Evolutionary conservation across 306 rosid species (phyloP).

Genomic region (Castanea mollissima): DNA sequence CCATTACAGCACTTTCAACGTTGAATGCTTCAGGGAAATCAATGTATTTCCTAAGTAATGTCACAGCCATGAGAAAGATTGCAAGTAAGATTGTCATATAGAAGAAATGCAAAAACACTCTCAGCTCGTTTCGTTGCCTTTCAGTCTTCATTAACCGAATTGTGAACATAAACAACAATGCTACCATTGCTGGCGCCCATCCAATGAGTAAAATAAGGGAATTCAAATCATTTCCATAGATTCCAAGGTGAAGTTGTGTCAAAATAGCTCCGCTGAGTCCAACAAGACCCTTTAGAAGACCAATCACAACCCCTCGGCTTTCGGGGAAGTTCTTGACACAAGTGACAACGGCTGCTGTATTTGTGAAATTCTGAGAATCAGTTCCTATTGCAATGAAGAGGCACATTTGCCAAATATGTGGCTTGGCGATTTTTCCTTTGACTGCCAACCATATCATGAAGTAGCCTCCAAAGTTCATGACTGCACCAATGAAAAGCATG

Average conservation of each 20-base stretch:
- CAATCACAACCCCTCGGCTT: constrained; percentile 47
- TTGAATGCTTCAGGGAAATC: constrained; percentile 23
- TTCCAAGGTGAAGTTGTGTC: constrained; percentile 40
- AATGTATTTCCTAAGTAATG: constrained; percentile 12
- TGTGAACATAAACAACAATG: constrained; percentile 34
- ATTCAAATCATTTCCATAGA: constrained; percentile 37
- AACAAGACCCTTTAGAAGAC: constrained; percentile 49
- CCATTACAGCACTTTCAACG: constrained; percentile 21
- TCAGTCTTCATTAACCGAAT: constrained; percentile 24
- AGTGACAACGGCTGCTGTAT: constrained; percentile 40
- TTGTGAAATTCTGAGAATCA: constrained; percentile 43
- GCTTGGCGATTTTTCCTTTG: constrained; percentile 34
- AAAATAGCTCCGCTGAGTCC: constrained; percentile 56
- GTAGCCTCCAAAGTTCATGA: constrained; percentile 41
- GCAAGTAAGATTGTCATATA: constrained; percentile 42
- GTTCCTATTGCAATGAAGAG: constrained; percentile 36
- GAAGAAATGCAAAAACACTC: constrained; percentile 33
- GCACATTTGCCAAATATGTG: constrained; percentile 49
- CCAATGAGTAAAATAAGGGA: constrained; percentile 42
- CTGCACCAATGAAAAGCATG: constrained; percentile 43
- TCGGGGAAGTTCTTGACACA: constrained; percentile 50
- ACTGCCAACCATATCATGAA: constrained; percentile 51
- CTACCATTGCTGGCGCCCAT: constrained; percentile 44
- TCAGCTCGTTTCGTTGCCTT: constrained; percentile 32
- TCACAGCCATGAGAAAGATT: constrained; percentile 32